These are phyloP conservation scores for Paradendryphiella salina DNA, from an alignment of 2,329 filamentous ascomycete species.

Conservation along the genomic window DNA sequence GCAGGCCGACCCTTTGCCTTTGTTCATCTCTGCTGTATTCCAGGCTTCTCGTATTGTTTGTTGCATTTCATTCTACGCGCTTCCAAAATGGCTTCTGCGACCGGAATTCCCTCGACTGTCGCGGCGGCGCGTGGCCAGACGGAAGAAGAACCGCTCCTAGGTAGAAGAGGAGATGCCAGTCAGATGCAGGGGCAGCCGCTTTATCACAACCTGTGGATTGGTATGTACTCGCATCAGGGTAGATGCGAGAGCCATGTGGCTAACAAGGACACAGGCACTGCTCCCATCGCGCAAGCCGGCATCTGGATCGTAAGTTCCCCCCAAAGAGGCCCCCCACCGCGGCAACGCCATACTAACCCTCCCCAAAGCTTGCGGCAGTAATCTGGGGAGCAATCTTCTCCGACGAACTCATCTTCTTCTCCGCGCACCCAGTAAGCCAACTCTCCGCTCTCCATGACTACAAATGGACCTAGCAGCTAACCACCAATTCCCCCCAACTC, in stretches of 20 bases:
- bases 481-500: background rate
- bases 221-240: constrained; percentile 54
- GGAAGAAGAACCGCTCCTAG: constrained; percentile 73
- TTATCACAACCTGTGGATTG: constrained; percentile 71
- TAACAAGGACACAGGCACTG: constrained; percentile 67
- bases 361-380: constrained; percentile 64
- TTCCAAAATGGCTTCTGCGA: constrained; percentile 66
- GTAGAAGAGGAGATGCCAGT: constrained; percentile 70
- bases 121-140: constrained; percentile 43
- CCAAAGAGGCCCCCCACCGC: background rate
- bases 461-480: constrained; percentile 8
- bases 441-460: background rate
- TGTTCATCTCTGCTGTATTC: background rate
- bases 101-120: constrained; percentile 62
- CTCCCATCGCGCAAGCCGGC: constrained; percentile 76
- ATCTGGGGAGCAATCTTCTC: constrained; percentile 79
- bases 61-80: background rate
- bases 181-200: constrained; percentile 68
- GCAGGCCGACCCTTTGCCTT: background rate
- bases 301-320: constrained; percentile 66
- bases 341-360: constrained; percentile 14
- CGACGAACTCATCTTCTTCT: constrained; percentile 76
- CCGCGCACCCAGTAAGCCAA: constrained; percentile 74
- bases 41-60: background rate
- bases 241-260: background rate